A percentile compares a stretch with the other conserved stretches of the same genome.
Evolutionary conservation across 2,329 filamentous ascomycete genomes (phyloP).

Genomic region (Drechslerella coelobrocha): DNA sequence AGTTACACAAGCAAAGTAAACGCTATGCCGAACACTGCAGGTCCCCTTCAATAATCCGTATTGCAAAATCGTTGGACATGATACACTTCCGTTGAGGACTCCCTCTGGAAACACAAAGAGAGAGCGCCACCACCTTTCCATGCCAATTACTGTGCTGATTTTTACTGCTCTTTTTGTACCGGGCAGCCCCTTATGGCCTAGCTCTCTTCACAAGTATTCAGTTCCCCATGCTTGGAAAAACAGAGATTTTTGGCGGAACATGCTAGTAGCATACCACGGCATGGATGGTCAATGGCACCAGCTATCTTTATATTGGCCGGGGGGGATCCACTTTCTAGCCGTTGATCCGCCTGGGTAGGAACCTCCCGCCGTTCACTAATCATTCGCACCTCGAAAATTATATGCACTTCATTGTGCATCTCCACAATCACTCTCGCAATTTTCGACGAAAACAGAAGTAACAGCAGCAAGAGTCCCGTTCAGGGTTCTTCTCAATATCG

Average conservation of each 20-base stretch:
- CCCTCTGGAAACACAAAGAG: too few relatives aligned
- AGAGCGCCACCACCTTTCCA: too few relatives aligned
- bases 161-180: too few relatives aligned
- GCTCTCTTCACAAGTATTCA: too few relatives aligned
- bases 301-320: constrained; percentile 46
- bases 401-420: constrained; percentile 46
- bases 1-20: constrained; percentile 48
- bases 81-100: background rate
- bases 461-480: constrained; percentile 20
- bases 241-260: background rate
- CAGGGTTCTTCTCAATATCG: constrained; percentile 18
- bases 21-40: constrained; percentile 43
- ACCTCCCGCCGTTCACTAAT: constrained; percentile 46
- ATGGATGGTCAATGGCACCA: constrained; percentile 16
- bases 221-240: too few relatives aligned
- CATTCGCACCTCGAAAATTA: constrained; percentile 29
- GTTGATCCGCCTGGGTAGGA: constrained; percentile 19
- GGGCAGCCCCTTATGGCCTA: background rate
- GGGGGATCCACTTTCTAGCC: constrained; percentile 41
- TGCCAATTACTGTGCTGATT: too few relatives aligned
- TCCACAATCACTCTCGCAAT: constrained; percentile 33
- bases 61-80: background rate
- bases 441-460: constrained; percentile 19
- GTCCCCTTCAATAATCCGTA: constrained; percentile 24
- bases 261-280: too few relatives aligned